Base-by-base conservation (phyloP, 805 yeast species). In the Clavispora santaluciae region DNA sequence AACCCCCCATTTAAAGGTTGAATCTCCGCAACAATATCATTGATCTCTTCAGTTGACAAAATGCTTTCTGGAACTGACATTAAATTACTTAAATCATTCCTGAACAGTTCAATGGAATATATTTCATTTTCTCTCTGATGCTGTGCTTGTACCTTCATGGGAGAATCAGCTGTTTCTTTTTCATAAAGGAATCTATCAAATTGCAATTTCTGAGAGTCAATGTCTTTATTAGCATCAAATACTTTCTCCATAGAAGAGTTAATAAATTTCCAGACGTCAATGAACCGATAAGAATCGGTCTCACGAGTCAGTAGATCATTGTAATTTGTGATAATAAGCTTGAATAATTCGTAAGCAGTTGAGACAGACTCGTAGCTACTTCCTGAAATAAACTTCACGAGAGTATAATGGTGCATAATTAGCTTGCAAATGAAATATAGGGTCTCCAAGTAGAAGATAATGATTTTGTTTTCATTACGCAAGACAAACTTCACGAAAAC, bases 391-490 rank as follows among this genome's bases (percentile, higher is more conserved):
- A 61, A 57, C 38, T 61, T 63, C 3, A 67, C 59, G 22, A 68
- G 52, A 6, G 40, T 29, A 33, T 36, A 48, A 36, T 43, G 49
- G 25, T 38, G 45, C 30, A 44, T 37, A 11, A 65, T 52, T 15
- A 70, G 46, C 26, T 53, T 54, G 11, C 68, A 41, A 16, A 68
- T 55, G 36, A 65, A 56, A 44, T 64, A 61, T 6, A 70, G 43
- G 24, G 71, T 54, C 48, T 75, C 79, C 64, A 72, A 40, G 46
- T 68, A 68, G 34, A 56, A 60, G 9, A 68, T 67, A 22, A 70
- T 60, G 30, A 68, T 57, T 23, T 64, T 65, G 21, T 66, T 64
- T 36, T 69, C 73, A 49, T 70, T 70, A 33, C 54, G 61, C 38
- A 70, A 50, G 2, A 69, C 48, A 21, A 56, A 59, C 35, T 59